Evolutionary conservation across 192 early-diverging fungal genomes (phyloP).

Genomic region (Thamnidium elegans): DNA sequence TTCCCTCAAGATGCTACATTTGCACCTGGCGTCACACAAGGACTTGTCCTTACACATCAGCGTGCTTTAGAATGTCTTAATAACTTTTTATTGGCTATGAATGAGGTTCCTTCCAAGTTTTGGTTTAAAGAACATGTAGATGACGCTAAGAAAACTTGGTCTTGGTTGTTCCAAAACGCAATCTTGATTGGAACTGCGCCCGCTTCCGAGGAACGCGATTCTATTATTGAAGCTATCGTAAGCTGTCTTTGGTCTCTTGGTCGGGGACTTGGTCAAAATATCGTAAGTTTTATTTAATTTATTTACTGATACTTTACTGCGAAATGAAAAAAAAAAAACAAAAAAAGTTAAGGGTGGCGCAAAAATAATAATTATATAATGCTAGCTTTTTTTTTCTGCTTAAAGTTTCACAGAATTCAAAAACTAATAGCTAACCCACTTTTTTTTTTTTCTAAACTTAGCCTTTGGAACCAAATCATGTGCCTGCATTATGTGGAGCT

Average conservation of each 20-base stretch:
- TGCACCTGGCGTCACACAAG: constrained; percentile 42
- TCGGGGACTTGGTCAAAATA: constrained; percentile 58
- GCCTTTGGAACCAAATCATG: constrained; percentile 42
- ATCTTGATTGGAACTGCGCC: constrained; percentile 48
- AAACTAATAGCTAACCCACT: too few relatives aligned
- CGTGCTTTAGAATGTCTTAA: constrained; percentile 71
- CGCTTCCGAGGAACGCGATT: constrained; percentile 40
- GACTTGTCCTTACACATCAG: constrained; percentile 58
- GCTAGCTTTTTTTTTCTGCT: background rate
- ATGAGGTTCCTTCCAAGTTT: constrained; percentile 56
- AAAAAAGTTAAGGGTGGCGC: background rate
- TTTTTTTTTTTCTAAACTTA: constrained; percentile 18
- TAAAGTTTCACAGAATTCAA: too few relatives aligned
- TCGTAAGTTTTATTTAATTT: constrained; percentile 36
- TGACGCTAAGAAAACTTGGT: constrained; percentile 54
- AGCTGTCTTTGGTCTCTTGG: constrained; percentile 78
- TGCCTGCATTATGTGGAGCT: constrained; percentile 43
- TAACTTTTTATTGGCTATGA: constrained; percentile 74
- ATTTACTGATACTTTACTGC: background rate
- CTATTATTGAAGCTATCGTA: constrained; percentile 62
- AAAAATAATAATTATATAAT: background rate
- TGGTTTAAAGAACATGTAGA: constrained; percentile 58
- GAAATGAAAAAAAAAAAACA: background rate
- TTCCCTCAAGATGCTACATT: constrained; percentile 41
- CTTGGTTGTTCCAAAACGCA: constrained; percentile 57